Evolutionary conservation across 176 grass and related monocot species (phyloP).

Genomic region (Canna indica): DNA sequence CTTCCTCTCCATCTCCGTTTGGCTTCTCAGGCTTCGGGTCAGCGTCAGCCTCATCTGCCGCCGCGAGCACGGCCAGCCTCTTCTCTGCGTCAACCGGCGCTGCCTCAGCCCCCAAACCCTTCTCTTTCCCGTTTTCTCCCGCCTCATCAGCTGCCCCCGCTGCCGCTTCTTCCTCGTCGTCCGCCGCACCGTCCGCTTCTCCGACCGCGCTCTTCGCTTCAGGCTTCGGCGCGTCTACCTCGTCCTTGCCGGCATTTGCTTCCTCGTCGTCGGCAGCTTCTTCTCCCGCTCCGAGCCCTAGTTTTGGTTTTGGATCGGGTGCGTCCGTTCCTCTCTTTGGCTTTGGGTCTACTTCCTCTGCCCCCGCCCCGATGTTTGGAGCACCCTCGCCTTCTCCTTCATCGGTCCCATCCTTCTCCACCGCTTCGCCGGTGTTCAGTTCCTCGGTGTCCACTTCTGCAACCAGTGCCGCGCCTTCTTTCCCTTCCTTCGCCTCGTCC

Average conservation of each 20-base stretch:
- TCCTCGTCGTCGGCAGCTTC: not conserved
- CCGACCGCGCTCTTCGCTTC: constrained; percentile 4
- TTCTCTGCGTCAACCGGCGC: not conserved
- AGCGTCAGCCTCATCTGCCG: not conserved
- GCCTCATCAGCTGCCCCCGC: constrained; percentile 16
- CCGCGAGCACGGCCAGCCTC: not conserved
- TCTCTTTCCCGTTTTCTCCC: not conserved
- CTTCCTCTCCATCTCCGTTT: constrained; percentile 11
- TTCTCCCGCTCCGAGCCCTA: not conserved
- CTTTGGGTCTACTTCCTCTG: constrained; percentile 12
- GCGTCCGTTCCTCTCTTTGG: constrained; percentile 30
- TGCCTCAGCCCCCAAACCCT: not conserved
- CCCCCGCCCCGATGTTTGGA: constrained; percentile 5
- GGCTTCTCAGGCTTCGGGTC: constrained; percentile 23
- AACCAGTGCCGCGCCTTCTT: constrained; percentile 21
- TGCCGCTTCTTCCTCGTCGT: constrained; percentile 16
- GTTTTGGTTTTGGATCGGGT: not conserved
- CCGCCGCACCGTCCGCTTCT: constrained; percentile 20
- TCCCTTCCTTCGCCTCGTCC: constrained; percentile 22
- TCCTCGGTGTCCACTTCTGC: constrained; percentile 27
- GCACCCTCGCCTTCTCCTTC: not conserved
- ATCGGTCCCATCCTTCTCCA: not conserved
- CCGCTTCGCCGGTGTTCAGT: constrained; percentile 13
- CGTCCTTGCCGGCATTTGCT: not conserved
- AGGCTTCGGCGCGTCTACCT: not conserved